These are phyloP conservation scores for Phytophthora parvispora DNA, from an alignment of 352 stramenopile species.

Conservation along the genomic window DNA sequence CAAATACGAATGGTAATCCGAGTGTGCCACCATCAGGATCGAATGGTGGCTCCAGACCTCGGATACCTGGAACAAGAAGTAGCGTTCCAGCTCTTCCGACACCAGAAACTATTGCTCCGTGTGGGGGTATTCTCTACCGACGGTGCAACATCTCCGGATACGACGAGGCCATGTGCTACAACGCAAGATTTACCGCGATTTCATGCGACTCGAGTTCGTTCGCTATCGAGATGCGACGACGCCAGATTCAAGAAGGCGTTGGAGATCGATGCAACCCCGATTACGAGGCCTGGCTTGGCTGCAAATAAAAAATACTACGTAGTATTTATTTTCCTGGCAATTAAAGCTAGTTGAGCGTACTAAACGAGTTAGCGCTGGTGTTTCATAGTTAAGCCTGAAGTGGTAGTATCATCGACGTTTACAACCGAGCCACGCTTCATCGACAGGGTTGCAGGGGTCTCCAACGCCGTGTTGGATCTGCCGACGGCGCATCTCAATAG, in stretches of 20 bases:
- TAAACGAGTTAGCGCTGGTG: no score
- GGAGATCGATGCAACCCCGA: neutral
- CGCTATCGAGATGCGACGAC: constrained; percentile 3
- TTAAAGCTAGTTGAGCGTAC: no score
- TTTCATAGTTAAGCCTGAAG: no score
- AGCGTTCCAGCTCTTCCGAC: neutral
- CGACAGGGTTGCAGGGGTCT: constrained; percentile 10
- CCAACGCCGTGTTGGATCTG: constrained; percentile 17
- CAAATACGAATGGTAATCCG: neutral
- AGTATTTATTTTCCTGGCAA: no score
- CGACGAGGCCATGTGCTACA: constrained; percentile 1
- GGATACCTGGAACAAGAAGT: neutral
- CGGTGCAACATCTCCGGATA: neutral
- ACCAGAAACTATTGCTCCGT: neutral
- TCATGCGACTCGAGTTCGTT: neutral
- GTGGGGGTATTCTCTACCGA: neutral
- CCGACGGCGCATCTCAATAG: constrained; percentile 23
- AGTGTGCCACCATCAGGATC: no score
- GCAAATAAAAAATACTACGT: neutral
- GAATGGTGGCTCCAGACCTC: no score
- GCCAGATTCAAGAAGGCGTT: neutral
- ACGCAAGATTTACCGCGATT: neutral
- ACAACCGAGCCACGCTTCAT: constrained; percentile 13
- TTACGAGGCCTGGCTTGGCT: constrained; percentile 8
- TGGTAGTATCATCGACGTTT: neutral